Evolutionary conservation across 345 rosid species (phyloP).

Genomic region (Populus pruinosa): DNA sequence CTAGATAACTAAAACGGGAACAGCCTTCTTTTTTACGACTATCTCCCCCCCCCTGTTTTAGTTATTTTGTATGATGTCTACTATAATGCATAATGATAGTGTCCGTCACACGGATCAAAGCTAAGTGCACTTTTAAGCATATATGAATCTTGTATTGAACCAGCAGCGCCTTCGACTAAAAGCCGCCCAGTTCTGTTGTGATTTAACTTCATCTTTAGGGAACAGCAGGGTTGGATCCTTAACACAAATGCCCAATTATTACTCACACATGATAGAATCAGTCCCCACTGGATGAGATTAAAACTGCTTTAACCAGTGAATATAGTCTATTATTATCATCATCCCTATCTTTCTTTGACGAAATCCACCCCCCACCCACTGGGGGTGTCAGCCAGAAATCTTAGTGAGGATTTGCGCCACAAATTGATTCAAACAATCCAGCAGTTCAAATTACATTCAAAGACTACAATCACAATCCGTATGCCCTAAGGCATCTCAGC

Average conservation of each 20-base stretch:
- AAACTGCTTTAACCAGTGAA: neutral
- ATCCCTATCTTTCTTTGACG: neutral
- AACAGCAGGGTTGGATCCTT: neutral
- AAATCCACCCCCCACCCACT: neutral
- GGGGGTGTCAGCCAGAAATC: neutral
- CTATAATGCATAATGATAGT: too few species aligned
- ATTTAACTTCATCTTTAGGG: neutral
- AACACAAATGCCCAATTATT: too few species aligned
- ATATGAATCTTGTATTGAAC: neutral
- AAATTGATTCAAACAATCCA: neutral
- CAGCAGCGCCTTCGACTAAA: neutral
- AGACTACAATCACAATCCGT: conserved; percentile 20
- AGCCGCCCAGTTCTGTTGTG: neutral
- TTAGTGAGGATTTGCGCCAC: neutral
- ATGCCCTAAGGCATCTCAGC: conserved; percentile 20
- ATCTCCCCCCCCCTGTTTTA: too few species aligned
- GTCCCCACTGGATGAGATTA: neutral
- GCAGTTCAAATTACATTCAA: conserved; percentile 7
- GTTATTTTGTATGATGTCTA: too few species aligned
- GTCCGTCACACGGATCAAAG: neutral
- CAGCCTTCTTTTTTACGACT: too few species aligned
- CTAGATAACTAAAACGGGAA: too few species aligned
- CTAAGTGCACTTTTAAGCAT: neutral
- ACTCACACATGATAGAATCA: neutral
- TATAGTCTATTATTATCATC: neutral